Conservation (phyloP, 768 basidiomycete species). For the Pleurotus ostreatus region DNA sequence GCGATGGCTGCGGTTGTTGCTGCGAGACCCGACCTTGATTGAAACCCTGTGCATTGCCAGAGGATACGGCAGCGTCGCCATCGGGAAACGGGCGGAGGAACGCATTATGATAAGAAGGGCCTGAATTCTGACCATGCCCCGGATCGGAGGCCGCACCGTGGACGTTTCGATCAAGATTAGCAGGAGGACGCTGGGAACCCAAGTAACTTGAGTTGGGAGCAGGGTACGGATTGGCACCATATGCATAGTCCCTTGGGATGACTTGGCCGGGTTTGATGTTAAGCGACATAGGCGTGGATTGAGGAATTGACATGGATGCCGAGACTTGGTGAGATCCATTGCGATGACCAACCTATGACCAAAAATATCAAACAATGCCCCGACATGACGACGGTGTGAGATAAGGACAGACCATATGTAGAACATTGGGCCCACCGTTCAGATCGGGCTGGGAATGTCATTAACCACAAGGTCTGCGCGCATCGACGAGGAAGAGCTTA, state of each 20-base stretch:
- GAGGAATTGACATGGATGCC: constrained; percentile 5
- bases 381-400: background rate
- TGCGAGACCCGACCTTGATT: background rate
- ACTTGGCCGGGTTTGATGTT: constrained; percentile 56
- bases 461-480: background rate
- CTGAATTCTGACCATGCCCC: background rate
- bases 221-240: background rate
- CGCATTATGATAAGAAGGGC: background rate
- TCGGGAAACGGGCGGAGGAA: too few species aligned
- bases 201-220: too few species aligned
- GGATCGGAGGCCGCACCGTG: background rate
- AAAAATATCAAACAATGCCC: background rate
- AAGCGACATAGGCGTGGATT: constrained; percentile 27
- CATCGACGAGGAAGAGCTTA: background rate
- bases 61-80: too few species aligned
- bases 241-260: constrained; percentile 29
- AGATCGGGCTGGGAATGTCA: background rate
- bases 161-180: background rate
- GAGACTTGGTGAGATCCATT: background rate
- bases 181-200: background rate
- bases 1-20: background rate
- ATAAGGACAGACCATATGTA: background rate
- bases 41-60: too few species aligned
- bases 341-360: background rate
- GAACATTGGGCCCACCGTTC: background rate